These are phyloP conservation scores for Gautieria morchelliformis DNA, from an alignment of 768 basidiomycete species.

Conservation along the genomic window DNA sequence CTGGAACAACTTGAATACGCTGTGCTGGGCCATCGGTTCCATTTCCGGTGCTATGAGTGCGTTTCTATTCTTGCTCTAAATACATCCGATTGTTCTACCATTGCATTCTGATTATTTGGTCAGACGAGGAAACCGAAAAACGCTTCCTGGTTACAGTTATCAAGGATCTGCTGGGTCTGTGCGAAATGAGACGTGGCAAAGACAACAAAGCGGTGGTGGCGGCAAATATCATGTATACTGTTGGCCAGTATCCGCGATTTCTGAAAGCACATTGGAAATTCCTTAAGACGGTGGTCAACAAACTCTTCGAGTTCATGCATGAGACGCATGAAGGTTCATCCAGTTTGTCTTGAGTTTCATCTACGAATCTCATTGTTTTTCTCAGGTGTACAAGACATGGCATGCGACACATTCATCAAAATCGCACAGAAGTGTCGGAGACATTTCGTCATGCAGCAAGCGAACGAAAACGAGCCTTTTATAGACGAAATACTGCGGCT, in stretches of 20 bases:
- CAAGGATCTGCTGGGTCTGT: conserved; percentile 94
- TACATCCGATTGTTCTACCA: background rate
- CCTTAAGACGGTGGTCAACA: conserved; percentile 99
- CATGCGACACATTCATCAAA: conserved; percentile 99
- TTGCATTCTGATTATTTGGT: background rate
- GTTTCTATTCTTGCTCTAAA: conserved; percentile 21
- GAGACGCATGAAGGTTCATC: conserved; percentile 93
- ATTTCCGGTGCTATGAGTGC: conserved; percentile 98
- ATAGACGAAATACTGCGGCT: conserved; percentile 93
- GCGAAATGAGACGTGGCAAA: conserved; percentile 97
- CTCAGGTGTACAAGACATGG: conserved; percentile 98
- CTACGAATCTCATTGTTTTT: background rate
- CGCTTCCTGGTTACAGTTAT: conserved; percentile 98
- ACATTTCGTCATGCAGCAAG: conserved; percentile 98
- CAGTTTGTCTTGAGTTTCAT: background rate
- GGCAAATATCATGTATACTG: conserved; percentile 96
- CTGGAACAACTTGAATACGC: conserved; percentile 97
- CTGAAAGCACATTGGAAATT: conserved; percentile 99
- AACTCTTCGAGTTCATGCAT: conserved; percentile 99
- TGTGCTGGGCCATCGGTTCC: conserved; percentile 99
- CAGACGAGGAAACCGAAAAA: conserved; percentile 98
- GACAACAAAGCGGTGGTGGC: conserved; percentile 99
- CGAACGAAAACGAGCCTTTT: conserved; percentile 94
- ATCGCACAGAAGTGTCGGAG: conserved; percentile 97
- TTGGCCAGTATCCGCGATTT: conserved; percentile 98